These are phyloP conservation scores for Ceratocystis harringtonii DNA, from an alignment of 2,329 filamentous ascomycete genomes.

Conservation along the genomic window DNA sequence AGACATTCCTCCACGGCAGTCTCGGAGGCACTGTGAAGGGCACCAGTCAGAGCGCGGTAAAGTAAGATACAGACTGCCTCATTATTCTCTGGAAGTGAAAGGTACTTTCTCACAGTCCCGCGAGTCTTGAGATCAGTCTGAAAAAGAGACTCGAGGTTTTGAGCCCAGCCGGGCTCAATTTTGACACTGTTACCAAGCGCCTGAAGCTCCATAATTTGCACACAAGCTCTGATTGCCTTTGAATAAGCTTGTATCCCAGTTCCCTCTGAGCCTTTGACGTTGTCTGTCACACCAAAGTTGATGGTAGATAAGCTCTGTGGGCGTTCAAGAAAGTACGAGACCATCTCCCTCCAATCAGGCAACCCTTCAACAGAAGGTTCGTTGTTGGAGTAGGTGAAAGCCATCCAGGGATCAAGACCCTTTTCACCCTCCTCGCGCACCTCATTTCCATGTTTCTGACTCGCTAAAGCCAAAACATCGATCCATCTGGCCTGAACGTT, in stretches of 20 bases:
- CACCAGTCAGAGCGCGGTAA: constrained; percentile 23
- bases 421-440: constrained; percentile 80
- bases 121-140: constrained; percentile 54
- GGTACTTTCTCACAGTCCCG: constrained; percentile 39
- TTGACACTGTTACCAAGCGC: constrained; percentile 35
- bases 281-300: constrained; percentile 26
- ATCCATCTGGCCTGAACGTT: constrained; percentile 77
- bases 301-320: neutral
- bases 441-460: constrained; percentile 45
- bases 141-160: constrained; percentile 57
- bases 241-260: constrained; percentile 43
- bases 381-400: constrained; percentile 31
- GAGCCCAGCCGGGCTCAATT: constrained; percentile 71
- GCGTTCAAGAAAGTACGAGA: constrained; percentile 33
- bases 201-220: constrained; percentile 36
- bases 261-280: constrained; percentile 28
- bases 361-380: constrained; percentile 23
- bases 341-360: constrained; percentile 39
- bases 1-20: constrained; percentile 37
- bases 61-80: neutral
- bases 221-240: constrained; percentile 54
- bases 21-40: constrained; percentile 31
- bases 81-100: constrained; percentile 28
- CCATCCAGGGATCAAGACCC: constrained; percentile 57
- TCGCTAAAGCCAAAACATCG: constrained; percentile 63